Conservation (phyloP, 2,329 filamentous ascomycete species). For the Blastomyces parvus region DNA sequence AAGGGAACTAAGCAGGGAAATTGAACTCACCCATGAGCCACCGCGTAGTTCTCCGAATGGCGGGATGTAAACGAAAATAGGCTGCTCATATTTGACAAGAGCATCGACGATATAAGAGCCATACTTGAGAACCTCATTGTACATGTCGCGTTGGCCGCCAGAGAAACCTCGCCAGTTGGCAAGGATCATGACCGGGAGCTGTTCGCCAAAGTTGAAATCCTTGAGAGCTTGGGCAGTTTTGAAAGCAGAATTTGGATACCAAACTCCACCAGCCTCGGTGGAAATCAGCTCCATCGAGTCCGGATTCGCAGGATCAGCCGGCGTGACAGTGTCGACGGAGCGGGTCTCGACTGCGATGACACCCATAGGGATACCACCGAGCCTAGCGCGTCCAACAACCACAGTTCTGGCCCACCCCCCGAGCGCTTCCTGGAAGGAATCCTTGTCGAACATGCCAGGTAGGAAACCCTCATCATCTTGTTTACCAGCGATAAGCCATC, state of each 20-base stretch:
- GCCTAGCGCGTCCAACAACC: conserved; percentile 88
- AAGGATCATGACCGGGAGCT: conserved; percentile 96
- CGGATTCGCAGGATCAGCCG: conserved; percentile 93
- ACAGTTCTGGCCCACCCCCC: conserved; percentile 96
- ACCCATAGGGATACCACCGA: conserved; percentile 96
- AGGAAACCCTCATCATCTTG: conserved; percentile 72
- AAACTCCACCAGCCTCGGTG: conserved; percentile 95
- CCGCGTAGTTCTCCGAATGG: conserved; percentile 93
- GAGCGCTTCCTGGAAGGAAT: conserved; percentile 92
- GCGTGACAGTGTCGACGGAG: conserved; percentile 91
- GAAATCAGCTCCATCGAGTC: conserved; percentile 94
- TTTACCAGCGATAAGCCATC: conserved; percentile 85
- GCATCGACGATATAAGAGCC: conserved; percentile 98
- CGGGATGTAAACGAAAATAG: conserved; percentile 97
- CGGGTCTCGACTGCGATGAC: conserved; percentile 96
- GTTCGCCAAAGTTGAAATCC: conserved; percentile 98
- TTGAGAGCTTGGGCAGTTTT: conserved; percentile 98
- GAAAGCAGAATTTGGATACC: conserved; percentile 99
- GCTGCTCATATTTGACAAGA: conserved; percentile 96
- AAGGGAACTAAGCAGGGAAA: not conserved
- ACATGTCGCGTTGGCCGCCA: conserved; percentile 98
- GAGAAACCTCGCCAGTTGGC: conserved; percentile 99
- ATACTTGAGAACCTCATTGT: conserved; percentile 99
- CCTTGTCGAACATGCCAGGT: conserved; percentile 87
- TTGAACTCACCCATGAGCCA: conserved; percentile 70